Conservation (phyloP, 2,329 filamentous ascomycete genomes). For the Penicillium sp. region DNA sequence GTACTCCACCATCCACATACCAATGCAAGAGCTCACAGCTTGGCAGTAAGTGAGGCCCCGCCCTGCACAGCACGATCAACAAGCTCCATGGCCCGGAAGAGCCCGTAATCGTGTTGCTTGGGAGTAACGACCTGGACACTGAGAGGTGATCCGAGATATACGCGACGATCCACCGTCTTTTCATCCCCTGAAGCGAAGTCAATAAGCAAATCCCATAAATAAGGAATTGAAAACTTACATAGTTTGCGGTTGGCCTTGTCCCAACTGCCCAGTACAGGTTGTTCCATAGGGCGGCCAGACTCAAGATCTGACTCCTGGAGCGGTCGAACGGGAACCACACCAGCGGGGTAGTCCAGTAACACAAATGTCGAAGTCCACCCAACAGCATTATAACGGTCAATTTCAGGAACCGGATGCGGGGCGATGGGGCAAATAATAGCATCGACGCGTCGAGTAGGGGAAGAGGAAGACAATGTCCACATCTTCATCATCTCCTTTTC, state of each 20-base stretch:
- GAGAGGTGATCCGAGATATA: slow-evolving; percentile 57
- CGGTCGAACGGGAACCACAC: slow-evolving; percentile 55
- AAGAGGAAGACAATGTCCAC: slow-evolving; percentile 46
- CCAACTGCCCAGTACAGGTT: slow-evolving; percentile 53
- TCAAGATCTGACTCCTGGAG: slow-evolving; percentile 54
- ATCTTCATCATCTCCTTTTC: slow-evolving; percentile 59
- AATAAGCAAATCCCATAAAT: not conserved
- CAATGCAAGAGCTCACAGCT: slow-evolving; percentile 16
- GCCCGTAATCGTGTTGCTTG: slow-evolving; percentile 55
- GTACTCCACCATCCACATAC: not conserved
- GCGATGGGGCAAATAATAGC: slow-evolving; percentile 65
- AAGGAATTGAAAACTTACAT: slow-evolving; percentile 44
- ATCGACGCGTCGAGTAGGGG: slow-evolving; percentile 47
- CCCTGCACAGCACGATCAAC: slow-evolving; percentile 46
- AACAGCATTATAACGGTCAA: slow-evolving; percentile 64
- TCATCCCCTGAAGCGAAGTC: slow-evolving; percentile 38
- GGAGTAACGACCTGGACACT: slow-evolving; percentile 61
- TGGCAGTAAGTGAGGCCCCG: slow-evolving; percentile 8
- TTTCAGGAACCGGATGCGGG: slow-evolving; percentile 62
- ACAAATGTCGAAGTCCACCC: slow-evolving; percentile 65
- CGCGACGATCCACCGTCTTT: slow-evolving; percentile 52
- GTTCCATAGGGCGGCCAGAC: slow-evolving; percentile 47
- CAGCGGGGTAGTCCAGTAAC: slow-evolving; percentile 63
- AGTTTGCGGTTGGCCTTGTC: slow-evolving; percentile 61
- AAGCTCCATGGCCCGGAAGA: slow-evolving; percentile 56